A percentile compares a stretch with the other conserved stretches of the same genome.
These are phyloP conservation scores for Phytopythium montanum DNA, from an alignment of 352 stramenopile species.

Conservation along the genomic window DNA sequence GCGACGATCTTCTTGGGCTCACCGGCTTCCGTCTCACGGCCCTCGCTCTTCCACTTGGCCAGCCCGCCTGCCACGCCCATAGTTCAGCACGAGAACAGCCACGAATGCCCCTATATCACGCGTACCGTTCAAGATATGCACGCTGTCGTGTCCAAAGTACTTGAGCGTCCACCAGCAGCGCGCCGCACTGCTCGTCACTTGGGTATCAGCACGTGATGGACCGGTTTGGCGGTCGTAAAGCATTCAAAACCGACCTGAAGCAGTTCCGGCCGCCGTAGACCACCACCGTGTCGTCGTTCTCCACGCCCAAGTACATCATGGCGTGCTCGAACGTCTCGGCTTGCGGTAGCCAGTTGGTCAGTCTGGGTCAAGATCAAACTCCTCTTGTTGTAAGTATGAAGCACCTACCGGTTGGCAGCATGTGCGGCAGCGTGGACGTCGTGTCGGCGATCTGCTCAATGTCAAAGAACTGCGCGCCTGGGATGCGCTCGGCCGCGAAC, in stretches of 20 bases:
- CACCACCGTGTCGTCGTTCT: conserved; percentile 67
- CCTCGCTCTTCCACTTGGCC: conserved; percentile 68
- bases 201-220: neutral
- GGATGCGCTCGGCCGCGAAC: conserved; percentile 61
- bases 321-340: conserved; percentile 60
- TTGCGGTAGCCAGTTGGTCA: neutral
- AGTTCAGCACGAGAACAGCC: neutral
- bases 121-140: conserved; percentile 87
- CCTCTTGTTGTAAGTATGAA: no score
- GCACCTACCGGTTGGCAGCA: conserved; percentile 53
- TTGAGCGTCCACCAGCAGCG: conserved; percentile 90
- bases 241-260: conserved; percentile 46
- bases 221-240: neutral
- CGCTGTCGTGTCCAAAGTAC: conserved; percentile 83
- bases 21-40: conserved; percentile 33
- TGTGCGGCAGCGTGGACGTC: conserved; percentile 76
- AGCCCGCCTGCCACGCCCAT: conserved; percentile 33
- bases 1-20: conserved; percentile 22
- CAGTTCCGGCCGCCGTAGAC: conserved; percentile 82
- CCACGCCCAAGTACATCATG: conserved; percentile 62
- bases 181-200: conserved; percentile 33
- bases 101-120: neutral
- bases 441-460: conserved; percentile 85
- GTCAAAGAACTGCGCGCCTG: conserved; percentile 90
- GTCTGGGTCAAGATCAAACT: no score